Base-by-base conservation (phyloP, 139 green algal genomes). In the Picochlorum sp. region DNA sequence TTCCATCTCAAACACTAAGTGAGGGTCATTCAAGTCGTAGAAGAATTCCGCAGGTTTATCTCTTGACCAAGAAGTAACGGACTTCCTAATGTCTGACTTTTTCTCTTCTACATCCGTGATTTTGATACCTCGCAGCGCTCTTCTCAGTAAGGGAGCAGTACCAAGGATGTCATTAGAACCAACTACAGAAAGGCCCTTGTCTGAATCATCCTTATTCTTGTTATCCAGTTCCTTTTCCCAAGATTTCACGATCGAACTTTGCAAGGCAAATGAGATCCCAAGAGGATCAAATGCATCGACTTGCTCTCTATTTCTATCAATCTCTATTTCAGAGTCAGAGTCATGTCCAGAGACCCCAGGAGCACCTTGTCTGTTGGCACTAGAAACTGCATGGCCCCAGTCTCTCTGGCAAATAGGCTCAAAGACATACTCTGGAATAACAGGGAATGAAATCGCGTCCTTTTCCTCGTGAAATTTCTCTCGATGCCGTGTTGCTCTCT, bases 1-100 rank as follows among this genome's bases (percentile, higher is more conserved):
- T 31, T 34, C 10, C 15, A 47, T 10, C 13, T 30, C 15, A 66
- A 78, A 73, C 7, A 59, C 49, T 21, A 69, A 51, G 11, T 47
- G 30, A n/a, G 52, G 45, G 16, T 79, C 72, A 45, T 79, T 79
- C 28, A 75, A 18, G 56, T 79, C 72, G 4, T 64, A 63, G 34
- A 20, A 37, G 15, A 26, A 21, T n/a, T 56, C 31, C 8, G 58
- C 44, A 14, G 58, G 58, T 26, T 49, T 49, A 49, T 30, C 58
- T 26, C 38, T 51, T n/a, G 44, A n/a, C 58, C 44, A 45, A 47
- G 56, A n/a, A 23, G 56, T 56, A 45, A n/a, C 16, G 1, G 18
- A 23, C 18, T 9, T n/a, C n/a, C 16, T 23, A 47, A 23, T 56
- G 6, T 45, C 47, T 26, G 47, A 21, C 6, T 26, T 26, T 26